Base-by-base conservation (phyloP, 257 asterid species). In the Solanum ossicruentum region DNA sequence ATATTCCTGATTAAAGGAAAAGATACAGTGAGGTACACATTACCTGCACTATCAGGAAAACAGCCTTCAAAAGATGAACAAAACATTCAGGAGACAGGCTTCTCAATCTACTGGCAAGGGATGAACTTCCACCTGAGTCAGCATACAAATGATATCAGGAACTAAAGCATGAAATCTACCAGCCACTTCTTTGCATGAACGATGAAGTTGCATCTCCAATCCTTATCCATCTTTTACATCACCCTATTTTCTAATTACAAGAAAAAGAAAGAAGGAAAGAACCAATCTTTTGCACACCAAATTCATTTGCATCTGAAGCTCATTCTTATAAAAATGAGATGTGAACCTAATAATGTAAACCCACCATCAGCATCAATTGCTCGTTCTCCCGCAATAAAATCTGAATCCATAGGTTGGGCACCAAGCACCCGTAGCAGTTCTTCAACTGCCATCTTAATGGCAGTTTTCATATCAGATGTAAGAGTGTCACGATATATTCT, bases 31-130 rank as follows among this genome's bases (percentile, higher is more conserved):
- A 87, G 86, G 89, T 87, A 85, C 88, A 90, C 95, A 88, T 93
- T 96, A 97, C 99, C 98, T 91, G 98, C 85, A 97, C 98, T 81
- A 93, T 91, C 89, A 89, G 90, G 89, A 97, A 97, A 87, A 97
- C 90, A 86, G 92, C 97, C 88, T 91, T 92, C 92, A 97, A 83
- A 87, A 97, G 98, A 88, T 92, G 95, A 88, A 95, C 92, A 89
- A 97, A 97, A 88, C 97, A 85, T 85, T 95, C 98, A 70, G 98
- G 94, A 84, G 98, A 91, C 85, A 97, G 89, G 87, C 94, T 95
- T 90, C 93, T 92, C 92, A 97, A 91, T 91, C 91, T 97, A 89
- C 95, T 92, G 85, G 97, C 98, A 75, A 95, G 94, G 28, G 98
- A 95, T 70, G 97, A 93, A 87, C 98, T 92, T 85, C 97, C 97